A percentile compares a stretch with the other conserved stretches of the same genome.
These are phyloP conservation scores for Brettanomyces anomalus DNA, from an alignment of 805 yeast species.

Conservation along the genomic window DNA sequence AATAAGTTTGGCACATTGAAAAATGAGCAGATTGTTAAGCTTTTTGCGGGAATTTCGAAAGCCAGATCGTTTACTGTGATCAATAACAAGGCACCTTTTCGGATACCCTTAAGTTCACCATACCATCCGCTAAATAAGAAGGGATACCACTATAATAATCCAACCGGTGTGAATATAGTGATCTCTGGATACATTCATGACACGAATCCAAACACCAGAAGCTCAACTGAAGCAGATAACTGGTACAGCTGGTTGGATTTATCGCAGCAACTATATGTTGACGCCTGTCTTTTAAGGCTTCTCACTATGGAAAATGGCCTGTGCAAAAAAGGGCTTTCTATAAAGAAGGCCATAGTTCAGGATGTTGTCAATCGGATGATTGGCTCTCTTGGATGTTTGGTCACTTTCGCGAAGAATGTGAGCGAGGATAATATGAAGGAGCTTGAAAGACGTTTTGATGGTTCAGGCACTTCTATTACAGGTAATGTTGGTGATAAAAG, in stretches of 20 bases:
- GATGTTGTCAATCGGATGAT: conserved; percentile 26
- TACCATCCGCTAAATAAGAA: conserved; percentile 22
- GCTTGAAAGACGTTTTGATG: conserved; percentile 13
- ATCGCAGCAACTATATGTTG: conserved; percentile 29
- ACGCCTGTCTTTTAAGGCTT: conserved; percentile 30
- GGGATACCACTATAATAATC: conserved; percentile 20
- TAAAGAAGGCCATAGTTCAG: conserved; percentile 18
- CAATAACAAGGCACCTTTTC: conserved; percentile 23
- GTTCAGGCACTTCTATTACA: not conserved
- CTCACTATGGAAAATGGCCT: conserved; percentile 23
- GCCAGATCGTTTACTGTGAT: conserved; percentile 22
- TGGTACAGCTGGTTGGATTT: conserved; percentile 30
- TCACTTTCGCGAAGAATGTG: conserved; percentile 11
- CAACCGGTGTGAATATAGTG: conserved; percentile 13
- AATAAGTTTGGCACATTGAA: conserved; percentile 10
- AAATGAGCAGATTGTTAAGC: conserved; percentile 8
- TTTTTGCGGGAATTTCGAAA: conserved; percentile 13
- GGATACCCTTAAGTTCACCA: conserved; percentile 18
- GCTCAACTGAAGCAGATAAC: conserved; percentile 16
- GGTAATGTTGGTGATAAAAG: not conserved
- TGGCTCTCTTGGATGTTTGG: conserved; percentile 17
- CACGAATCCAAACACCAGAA: conserved; percentile 16
- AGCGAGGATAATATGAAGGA: conserved; percentile 9
- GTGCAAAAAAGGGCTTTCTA: conserved; percentile 16
- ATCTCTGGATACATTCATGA: conserved; percentile 18